Percentiles rank a stretch among this genome's conserved stretches.
These are phyloP conservation scores for Copromyces sp. DNA, from an alignment of 495 filamentous ascomycete species.

Conservation along the genomic window DNA sequence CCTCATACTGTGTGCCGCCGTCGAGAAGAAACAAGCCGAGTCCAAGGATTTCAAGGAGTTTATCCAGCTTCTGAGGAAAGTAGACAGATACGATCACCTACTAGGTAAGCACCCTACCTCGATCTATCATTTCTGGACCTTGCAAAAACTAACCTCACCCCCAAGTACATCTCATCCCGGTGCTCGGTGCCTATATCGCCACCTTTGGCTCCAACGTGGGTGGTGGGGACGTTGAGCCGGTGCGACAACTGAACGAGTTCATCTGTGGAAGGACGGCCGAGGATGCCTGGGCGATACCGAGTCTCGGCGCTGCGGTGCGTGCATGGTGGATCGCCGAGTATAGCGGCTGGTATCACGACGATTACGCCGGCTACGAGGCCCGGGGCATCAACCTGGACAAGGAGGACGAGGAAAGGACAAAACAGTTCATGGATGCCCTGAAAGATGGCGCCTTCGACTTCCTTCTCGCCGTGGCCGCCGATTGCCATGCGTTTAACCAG, in stretches of 20 bases:
- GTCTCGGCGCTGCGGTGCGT: slow-evolving; percentile 63
- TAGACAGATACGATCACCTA: slow-evolving; percentile 62
- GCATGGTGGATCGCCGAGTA: slow-evolving; percentile 88
- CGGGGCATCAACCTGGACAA: slow-evolving; percentile 42
- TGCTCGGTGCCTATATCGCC: slow-evolving; percentile 59
- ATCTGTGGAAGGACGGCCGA: slow-evolving; percentile 54
- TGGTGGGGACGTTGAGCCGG: slow-evolving; percentile 44
- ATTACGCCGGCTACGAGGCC: slow-evolving; percentile 46
- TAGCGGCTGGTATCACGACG: slow-evolving; percentile 77
- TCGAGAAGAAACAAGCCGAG: slow-evolving; percentile 60
- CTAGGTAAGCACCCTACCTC: slow-evolving; percentile 18
- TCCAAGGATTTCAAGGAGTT: slow-evolving; percentile 64
- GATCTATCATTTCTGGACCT: not conserved
- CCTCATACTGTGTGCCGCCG: slow-evolving; percentile 60
- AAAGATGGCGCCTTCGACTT: slow-evolving; percentile 90
- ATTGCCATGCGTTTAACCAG: slow-evolving; percentile 42
- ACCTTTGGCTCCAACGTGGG: slow-evolving; percentile 66
- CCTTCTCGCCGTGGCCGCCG: slow-evolving; percentile 70
- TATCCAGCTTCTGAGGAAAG: slow-evolving; percentile 49
- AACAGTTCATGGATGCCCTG: slow-evolving; percentile 63
- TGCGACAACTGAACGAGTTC: slow-evolving; percentile 55
- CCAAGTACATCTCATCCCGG: slow-evolving; percentile 70
- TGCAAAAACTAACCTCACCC: not conserved
- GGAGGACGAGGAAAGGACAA: slow-evolving; percentile 59
- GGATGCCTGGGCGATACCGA: slow-evolving; percentile 55